Base-by-base conservation (phyloP, 352 stramenopile genomes). In the Globisporangium carolinianum region DNA sequence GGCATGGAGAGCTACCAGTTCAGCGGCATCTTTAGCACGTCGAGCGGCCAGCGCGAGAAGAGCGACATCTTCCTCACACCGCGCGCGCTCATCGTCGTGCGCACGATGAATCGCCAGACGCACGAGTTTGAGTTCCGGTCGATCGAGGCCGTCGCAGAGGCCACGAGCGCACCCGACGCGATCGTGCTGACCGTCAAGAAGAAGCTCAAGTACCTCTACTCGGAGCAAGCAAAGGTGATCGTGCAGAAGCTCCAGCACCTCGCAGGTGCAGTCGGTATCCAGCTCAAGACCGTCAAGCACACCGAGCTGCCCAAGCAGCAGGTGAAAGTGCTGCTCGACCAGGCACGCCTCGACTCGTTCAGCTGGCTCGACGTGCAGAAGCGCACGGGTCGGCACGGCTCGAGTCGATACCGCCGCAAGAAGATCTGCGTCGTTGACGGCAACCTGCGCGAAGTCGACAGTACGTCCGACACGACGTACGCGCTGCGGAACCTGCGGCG, bases 131-230 rank as follows among this genome's bases (percentile, higher is more conserved):
- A 91, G 53, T 93, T 79, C 42, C 71, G 79, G 6, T 65, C 60
- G 15, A 88, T 92, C 42, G 63, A 86, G 51, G 66, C 74, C 37
- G 64, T 91, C 35, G 72, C 63, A 15, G 53, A 76, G 42, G 75
- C 79, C 1, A 68, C 57, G 3, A 50, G 67, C 18, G 81, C 75
- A 17, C 73, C 69, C 24, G 82, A 91, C 47, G 72, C 74, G 35
- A 77, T 93, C n/a, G 71, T 83, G 0, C 51, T 93, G 9, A 77
- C 63, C 1, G 51, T 81, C 12, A 80, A 81, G 52, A 72, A 71
- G n/a, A 89, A 89, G 52, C 37, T 83, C 42, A 78, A 83, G 53
- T 91, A 88, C 51, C 57, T 93, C 12, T 91, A 91, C 55, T 89
- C 79, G 0, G 80, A 89, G 37, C 75, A 87, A 41, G 71, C 63